A percentile compares a stretch with the other conserved stretches of the same genome.
Evolutionary conservation across 176 grass and related monocot genomes (phyloP).

Genomic region (Avena atlantica): DNA sequence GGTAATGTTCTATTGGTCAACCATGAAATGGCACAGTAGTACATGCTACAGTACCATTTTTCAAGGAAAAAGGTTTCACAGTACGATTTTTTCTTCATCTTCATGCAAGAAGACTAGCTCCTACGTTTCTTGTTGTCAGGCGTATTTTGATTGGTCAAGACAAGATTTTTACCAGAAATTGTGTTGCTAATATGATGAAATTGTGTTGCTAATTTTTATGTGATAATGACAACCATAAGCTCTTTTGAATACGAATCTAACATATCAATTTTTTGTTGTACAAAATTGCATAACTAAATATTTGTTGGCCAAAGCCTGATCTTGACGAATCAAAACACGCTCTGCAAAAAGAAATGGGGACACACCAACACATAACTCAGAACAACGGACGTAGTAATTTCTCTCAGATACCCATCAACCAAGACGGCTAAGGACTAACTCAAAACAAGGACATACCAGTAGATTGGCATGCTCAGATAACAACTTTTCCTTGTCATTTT

Average conservation of each 20-base stretch:
- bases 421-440: neutral
- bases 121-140: neutral
- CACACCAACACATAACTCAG: conserved; percentile 6
- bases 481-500: conserved; percentile 57
- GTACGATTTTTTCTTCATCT: neutral
- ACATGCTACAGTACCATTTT: neutral
- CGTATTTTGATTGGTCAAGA: neutral
- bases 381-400: conserved; percentile 3
- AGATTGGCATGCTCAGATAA: conserved; percentile 55
- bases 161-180: neutral
- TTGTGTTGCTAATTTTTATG: neutral
- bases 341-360: neutral
- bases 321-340: neutral
- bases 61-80: neutral
- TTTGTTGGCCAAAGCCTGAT: neutral
- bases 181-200: neutral
- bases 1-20: neutral
- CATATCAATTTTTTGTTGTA: neutral
- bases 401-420: conserved; percentile 13
- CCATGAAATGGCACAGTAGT: neutral
- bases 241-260: neutral
- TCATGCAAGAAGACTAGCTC: neutral
- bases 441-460: conserved; percentile 55
- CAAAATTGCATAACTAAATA: neutral
- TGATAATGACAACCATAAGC: neutral